phyloP scores from a whole-genome alignment of 495 filamentous ascomycete genomes.

The Neurospora sp. region DNA sequence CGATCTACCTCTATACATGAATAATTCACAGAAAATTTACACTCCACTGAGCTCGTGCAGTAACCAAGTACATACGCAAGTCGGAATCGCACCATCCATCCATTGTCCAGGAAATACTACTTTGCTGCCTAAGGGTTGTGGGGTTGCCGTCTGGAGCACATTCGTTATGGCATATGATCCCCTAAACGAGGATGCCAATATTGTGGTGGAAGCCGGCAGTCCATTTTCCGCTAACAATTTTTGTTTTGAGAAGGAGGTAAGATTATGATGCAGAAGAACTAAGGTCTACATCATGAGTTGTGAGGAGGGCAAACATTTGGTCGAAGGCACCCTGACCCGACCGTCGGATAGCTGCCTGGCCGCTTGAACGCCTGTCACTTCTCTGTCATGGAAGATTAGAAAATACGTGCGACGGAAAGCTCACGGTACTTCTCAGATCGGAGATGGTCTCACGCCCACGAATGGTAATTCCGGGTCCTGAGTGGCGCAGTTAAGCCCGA shows the following conservation, averaged over 20 bases:
- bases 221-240: neutral
- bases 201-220: neutral
- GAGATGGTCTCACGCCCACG: neutral
- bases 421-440: neutral
- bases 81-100: neutral
- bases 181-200: neutral
- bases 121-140: neutral
- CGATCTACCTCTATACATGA: too few species aligned
- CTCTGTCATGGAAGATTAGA: neutral
- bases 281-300: neutral
- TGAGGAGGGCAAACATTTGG: too few species aligned
- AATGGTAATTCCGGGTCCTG: neutral
- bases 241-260: neutral
- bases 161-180: neutral
- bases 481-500: neutral
- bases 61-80: neutral
- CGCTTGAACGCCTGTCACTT: neutral
- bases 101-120: neutral
- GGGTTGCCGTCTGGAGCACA: neutral
- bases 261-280: neutral
- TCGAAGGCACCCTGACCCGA: neutral
- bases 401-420: neutral
- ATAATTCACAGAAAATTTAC: too few species aligned
- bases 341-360: neutral
- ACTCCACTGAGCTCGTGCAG: too few species aligned